Evolutionary conservation across 108 stramenopile species (phyloP).

Genomic region (Cylindrotheca fusiformis): DNA sequence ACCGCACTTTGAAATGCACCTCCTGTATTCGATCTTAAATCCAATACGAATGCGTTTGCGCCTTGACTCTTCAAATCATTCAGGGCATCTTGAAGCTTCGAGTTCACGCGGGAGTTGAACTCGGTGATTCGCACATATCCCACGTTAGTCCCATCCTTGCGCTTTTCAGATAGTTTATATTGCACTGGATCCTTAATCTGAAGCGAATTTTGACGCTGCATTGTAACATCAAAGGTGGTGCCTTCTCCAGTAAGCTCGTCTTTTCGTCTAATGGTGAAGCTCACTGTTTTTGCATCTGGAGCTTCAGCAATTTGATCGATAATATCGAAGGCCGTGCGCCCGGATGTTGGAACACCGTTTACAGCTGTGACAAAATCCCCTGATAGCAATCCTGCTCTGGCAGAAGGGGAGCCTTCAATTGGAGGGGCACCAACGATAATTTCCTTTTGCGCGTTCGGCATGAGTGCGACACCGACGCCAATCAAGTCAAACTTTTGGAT

Average conservation of each 20-base stretch:
- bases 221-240: conserved; percentile 39
- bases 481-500: conserved; percentile 88
- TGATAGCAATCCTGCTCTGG: conserved; percentile 54
- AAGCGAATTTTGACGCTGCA: conserved; percentile 50
- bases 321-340: conserved; percentile 82
- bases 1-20: conserved; percentile 95
- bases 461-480: conserved; percentile 84
- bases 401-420: conserved; percentile 63
- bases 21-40: conserved; percentile 88
- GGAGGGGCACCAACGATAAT: conserved; percentile 85
- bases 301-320: conserved; percentile 83
- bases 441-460: conserved; percentile 59
- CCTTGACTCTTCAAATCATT: conserved; percentile 61
- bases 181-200: conserved; percentile 67
- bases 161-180: conserved; percentile 63
- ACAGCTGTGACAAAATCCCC: conserved; percentile 79
- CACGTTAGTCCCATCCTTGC: conserved; percentile 78
- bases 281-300: conserved; percentile 61
- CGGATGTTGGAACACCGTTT: conserved; percentile 68
- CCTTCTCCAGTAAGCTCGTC: conserved; percentile 15
- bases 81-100: conserved; percentile 73
- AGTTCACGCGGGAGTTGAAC: conserved; percentile 85
- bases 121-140: conserved; percentile 87
- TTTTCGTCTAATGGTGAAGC: conserved; percentile 54
- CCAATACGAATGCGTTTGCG: conserved; percentile 84